Evolutionary conservation across 2,329 filamentous ascomycete species (phyloP).

Genomic region (Apiospora phragmitis): DNA sequence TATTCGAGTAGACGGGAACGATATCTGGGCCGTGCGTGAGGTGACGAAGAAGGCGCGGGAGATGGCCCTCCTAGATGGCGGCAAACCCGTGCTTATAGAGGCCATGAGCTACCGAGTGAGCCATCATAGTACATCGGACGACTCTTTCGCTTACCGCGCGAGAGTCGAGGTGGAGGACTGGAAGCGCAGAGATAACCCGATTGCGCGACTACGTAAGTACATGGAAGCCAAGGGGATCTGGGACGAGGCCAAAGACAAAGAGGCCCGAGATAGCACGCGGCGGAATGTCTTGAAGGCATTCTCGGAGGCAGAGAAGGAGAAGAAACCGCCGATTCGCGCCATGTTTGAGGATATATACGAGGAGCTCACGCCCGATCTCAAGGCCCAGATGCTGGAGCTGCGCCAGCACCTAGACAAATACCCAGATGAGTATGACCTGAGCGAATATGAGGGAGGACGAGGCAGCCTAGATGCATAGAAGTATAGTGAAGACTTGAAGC

Average conservation of each 20-base stretch:
- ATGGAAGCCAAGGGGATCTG: slow-evolving; percentile 81
- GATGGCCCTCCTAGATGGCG: slow-evolving; percentile 78
- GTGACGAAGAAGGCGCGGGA: slow-evolving; percentile 75
- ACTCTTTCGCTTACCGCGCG: slow-evolving; percentile 94
- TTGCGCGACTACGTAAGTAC: slow-evolving; percentile 84
- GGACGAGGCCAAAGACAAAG: slow-evolving; percentile 81
- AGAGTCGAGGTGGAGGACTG: slow-evolving; percentile 93
- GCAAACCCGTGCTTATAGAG: slow-evolving; percentile 83
- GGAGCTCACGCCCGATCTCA: slow-evolving; percentile 76
- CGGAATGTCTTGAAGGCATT: slow-evolving; percentile 85
- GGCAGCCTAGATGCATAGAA: slow-evolving; percentile 53
- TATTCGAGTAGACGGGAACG: slow-evolving; percentile 90
- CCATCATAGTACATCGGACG: slow-evolving; percentile 95
- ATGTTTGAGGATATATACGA: slow-evolving; percentile 93
- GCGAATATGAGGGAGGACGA: slow-evolving; percentile 72
- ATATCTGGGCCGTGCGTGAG: slow-evolving; percentile 85
- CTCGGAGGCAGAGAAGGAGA: slow-evolving; percentile 76
- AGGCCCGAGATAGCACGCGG: slow-evolving; percentile 63
- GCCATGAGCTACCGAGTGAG: slow-evolving; percentile 98
- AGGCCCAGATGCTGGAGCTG: slow-evolving; percentile 73
- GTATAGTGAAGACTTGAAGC: not conserved
- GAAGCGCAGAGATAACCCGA: slow-evolving; percentile 88
- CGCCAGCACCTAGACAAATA: slow-evolving; percentile 79
- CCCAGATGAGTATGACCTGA: slow-evolving; percentile 87
- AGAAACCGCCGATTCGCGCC: slow-evolving; percentile 69